These are phyloP conservation scores for Phytophthora kernoviae DNA, from an alignment of 352 stramenopile genomes.

Conservation along the genomic window DNA sequence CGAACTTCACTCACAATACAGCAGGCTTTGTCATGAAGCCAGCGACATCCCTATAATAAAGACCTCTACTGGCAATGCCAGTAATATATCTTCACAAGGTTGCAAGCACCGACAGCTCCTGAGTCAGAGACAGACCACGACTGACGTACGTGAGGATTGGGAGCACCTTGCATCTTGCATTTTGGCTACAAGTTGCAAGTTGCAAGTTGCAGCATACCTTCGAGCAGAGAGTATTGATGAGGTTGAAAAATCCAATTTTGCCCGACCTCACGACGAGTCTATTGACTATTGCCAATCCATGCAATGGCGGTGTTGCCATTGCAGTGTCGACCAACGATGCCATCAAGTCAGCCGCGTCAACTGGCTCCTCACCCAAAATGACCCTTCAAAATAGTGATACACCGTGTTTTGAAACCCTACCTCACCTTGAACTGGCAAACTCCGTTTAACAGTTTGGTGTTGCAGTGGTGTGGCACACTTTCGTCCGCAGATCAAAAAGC, in stretches of 20 bases:
- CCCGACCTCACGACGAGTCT: too few relatives aligned
- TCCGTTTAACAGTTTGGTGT: slow-evolving; percentile 19
- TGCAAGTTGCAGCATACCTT: not conserved
- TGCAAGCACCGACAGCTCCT: too few relatives aligned
- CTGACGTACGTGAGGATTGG: slow-evolving; percentile 3
- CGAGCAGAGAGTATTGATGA: not conserved
- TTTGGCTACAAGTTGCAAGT: too few relatives aligned
- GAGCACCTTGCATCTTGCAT: not conserved
- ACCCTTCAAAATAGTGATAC: too few relatives aligned
- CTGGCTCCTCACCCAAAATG: slow-evolving; percentile 3
- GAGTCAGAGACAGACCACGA: slow-evolving; percentile 2
- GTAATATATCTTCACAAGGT: too few relatives aligned
- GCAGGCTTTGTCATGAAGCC: slow-evolving; percentile 1
- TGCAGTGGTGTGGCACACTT: slow-evolving; percentile 20
- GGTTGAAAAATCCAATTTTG: too few relatives aligned
- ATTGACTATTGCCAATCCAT: too few relatives aligned
- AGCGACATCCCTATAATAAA: too few relatives aligned
- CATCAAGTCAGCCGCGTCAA: not conserved
- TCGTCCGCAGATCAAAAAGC: too few relatives aligned
- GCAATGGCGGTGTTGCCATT: too few relatives aligned
- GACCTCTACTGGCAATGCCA: too few relatives aligned
- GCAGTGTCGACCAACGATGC: too few relatives aligned
- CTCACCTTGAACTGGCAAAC: not conserved
- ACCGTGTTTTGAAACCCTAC: not conserved
- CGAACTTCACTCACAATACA: slow-evolving; percentile 25